Evolutionary conservation across 768 basidiomycete species (phyloP).

Genomic region (Boletellus ananas): DNA sequence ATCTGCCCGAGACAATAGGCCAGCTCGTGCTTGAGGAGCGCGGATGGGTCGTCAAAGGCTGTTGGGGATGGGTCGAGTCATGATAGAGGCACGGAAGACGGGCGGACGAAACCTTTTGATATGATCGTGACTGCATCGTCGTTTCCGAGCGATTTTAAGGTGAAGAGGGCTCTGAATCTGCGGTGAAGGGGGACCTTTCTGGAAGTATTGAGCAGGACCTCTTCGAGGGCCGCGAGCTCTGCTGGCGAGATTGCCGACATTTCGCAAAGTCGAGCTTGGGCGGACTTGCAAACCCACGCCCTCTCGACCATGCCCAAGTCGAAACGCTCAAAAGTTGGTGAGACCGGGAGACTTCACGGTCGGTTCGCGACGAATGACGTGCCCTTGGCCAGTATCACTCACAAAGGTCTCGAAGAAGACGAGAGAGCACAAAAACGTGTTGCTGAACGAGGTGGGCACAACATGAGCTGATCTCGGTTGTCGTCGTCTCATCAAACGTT

Average conservation of each 20-base stretch:
- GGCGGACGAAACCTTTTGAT: slow-evolving; percentile 58
- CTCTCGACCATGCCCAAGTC: slow-evolving; percentile 72
- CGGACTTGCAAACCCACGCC: slow-evolving; percentile 46
- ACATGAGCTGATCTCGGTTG: slow-evolving; percentile 5
- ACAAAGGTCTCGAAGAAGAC: slow-evolving; percentile 95
- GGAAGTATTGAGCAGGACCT: slow-evolving; percentile 71
- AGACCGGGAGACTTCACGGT: slow-evolving; percentile 29
- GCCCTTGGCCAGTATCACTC: slow-evolving; percentile 63
- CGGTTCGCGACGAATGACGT: slow-evolving; percentile 1
- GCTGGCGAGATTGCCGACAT: slow-evolving; percentile 37
- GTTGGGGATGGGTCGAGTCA: slow-evolving; percentile 6
- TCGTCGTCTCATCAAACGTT: slow-evolving; percentile 6
- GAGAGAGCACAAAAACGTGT: slow-evolving; percentile 79
- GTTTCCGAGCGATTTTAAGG: slow-evolving; percentile 77
- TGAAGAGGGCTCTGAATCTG: slow-evolving; percentile 88
- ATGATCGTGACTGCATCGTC: slow-evolving; percentile 83
- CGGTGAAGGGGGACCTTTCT: slow-evolving; percentile 76
- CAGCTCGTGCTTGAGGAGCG: slow-evolving; percentile 92
- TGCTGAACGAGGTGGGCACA: slow-evolving; percentile 70
- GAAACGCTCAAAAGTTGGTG: slow-evolving; percentile 85
- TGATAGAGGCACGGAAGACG: neutral
- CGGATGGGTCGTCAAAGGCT: slow-evolving; percentile 87
- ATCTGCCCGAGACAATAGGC: slow-evolving; percentile 97
- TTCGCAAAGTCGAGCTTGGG: slow-evolving; percentile 29
- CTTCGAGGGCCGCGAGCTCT: slow-evolving; percentile 67